A percentile compares a stretch with the other conserved stretches of the same genome.
Evolutionary conservation across 2,329 filamentous ascomycete genomes (phyloP).

Genomic region (Fusarium virguliforme): DNA sequence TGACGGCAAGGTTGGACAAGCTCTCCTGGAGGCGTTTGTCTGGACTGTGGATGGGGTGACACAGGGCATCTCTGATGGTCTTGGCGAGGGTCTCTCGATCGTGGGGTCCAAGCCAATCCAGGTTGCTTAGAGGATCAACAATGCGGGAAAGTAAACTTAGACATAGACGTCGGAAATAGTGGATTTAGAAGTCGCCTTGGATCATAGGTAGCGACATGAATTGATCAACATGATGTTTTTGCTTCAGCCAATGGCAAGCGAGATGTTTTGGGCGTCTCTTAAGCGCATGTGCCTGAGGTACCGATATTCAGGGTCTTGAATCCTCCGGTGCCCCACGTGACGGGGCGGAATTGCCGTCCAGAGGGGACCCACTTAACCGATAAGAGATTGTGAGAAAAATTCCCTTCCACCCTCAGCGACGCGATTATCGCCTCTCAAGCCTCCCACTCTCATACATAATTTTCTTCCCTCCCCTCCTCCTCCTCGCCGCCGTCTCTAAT

Average conservation of each 20-base stretch:
- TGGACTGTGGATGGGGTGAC: conserved; percentile 77
- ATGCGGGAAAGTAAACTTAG: conserved; percentile 5
- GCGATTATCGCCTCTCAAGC: conserved; percentile 39
- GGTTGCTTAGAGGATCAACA: conserved; percentile 2
- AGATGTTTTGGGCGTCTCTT: background rate
- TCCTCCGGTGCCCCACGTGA: conserved; percentile 33
- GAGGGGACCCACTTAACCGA: conserved; percentile 9
- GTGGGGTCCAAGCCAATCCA: conserved; percentile 39
- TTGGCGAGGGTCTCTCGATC: conserved; percentile 59
- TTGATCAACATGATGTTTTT: conserved; percentile 4
- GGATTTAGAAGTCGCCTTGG: background rate
- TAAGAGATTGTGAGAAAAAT: conserved; percentile 20
- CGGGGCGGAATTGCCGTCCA: conserved; percentile 6
- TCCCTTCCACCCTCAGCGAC: conserved; percentile 19
- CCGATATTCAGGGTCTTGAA: background rate
- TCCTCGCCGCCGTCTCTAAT: conserved; percentile 23
- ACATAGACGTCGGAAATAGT: conserved; percentile 21
- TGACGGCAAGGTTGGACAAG: conserved; percentile 75
- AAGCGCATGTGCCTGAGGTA: conserved; percentile 6
- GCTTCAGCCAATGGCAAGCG: background rate
- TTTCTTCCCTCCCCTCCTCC: conserved; percentile 27
- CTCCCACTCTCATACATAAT: conserved; percentile 32
- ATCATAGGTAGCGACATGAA: background rate
- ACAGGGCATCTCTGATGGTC: conserved; percentile 78
- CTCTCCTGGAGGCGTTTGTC: conserved; percentile 68